These are phyloP conservation scores for Monilinia vaccinii-corymbosi DNA, from an alignment of 2,329 filamentous ascomycete species.

Conservation along the genomic window DNA sequence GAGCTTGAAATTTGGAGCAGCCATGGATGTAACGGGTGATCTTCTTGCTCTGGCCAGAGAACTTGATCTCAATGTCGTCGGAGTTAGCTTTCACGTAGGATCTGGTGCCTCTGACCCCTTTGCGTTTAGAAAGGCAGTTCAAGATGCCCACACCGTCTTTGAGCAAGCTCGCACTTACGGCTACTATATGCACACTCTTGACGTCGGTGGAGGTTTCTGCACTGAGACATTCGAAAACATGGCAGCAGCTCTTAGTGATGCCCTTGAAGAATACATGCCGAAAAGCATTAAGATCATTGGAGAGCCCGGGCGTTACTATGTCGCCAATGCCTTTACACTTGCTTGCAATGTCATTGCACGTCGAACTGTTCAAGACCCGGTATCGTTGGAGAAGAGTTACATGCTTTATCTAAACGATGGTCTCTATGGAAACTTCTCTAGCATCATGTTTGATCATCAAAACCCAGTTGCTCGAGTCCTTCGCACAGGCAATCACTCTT, in stretches of 20 bases:
- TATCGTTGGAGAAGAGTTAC: conserved; percentile 60
- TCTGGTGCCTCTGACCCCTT: conserved; percentile 91
- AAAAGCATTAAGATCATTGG: conserved; percentile 73
- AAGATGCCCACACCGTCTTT: conserved; percentile 82
- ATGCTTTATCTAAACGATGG: conserved; percentile 98
- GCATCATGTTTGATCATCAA: conserved; percentile 99
- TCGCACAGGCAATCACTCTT: conserved; percentile 46
- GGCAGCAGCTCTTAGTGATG: conserved; percentile 67
- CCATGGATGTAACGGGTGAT: conserved; percentile 68
- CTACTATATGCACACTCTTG: conserved; percentile 75
- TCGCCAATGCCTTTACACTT: conserved; percentile 84
- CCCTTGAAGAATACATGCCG: conserved; percentile 84
- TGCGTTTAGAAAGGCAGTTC: conserved; percentile 83
- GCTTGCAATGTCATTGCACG: conserved; percentile 95
- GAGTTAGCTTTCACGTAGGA: conserved; percentile 96
- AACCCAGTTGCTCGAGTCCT: conserved; percentile 78
- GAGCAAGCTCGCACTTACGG: conserved; percentile 71
- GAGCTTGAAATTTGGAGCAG: conserved; percentile 94
- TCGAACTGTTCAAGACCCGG: conserved; percentile 71
- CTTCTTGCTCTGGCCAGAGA: conserved; percentile 74
- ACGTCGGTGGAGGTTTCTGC: conserved; percentile 90
- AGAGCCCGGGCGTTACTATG: conserved; percentile 95
- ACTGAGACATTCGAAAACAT: conserved; percentile 88
- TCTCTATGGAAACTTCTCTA: conserved; percentile 96
- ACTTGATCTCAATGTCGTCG: conserved; percentile 81